Conservation (phyloP, 345 rosid species). For the Lumnitzera racemosa region DNA sequence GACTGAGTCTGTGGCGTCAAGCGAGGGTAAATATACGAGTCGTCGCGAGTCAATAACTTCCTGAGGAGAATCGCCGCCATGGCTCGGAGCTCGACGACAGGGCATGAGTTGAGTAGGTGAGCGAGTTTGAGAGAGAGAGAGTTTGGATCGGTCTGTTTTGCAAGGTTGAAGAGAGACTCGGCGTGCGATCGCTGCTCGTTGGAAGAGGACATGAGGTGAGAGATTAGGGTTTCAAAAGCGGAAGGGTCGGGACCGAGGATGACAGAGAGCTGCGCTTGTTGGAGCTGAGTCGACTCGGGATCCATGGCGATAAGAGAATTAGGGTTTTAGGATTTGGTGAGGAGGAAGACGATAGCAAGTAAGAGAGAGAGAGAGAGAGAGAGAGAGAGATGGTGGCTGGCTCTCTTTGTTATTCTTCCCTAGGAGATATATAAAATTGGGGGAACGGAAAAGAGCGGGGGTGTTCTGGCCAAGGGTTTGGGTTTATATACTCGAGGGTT, state of each 20-base stretch:
- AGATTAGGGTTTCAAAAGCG: slow-evolving; percentile 78
- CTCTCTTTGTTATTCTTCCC: not conserved
- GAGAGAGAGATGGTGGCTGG: slow-evolving; percentile 4
- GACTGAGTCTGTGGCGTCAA: slow-evolving; percentile 71
- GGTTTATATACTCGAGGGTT: slow-evolving; percentile 7
- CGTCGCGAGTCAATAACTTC: slow-evolving; percentile 85
- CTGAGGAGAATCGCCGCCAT: slow-evolving; percentile 96
- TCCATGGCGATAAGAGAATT: slow-evolving; percentile 38
- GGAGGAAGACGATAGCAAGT: not conserved
- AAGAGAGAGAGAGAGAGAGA: not conserved
- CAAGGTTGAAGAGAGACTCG: slow-evolving; percentile 77
- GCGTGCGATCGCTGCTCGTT: slow-evolving; percentile 94
- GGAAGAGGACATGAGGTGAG: slow-evolving; percentile 86
- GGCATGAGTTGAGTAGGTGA: slow-evolving; percentile 70
- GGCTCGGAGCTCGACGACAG: slow-evolving; percentile 75
- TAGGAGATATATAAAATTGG: not conserved
- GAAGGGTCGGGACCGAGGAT: slow-evolving; percentile 74
- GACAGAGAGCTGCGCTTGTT: slow-evolving; percentile 78
- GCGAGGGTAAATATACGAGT: slow-evolving; percentile 81
- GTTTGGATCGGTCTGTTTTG: slow-evolving; percentile 82
- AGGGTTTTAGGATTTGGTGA: slow-evolving; percentile 3
- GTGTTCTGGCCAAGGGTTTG: slow-evolving; percentile 8
- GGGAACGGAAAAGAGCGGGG: slow-evolving; percentile 16
- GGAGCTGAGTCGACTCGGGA: slow-evolving; percentile 62
- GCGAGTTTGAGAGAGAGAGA: slow-evolving; percentile 77